Percentiles rank a stretch among this genome's conserved stretches.
phyloP scores from a whole-genome alignment of 2,329 filamentous ascomycete genomes.

The Trichoderma sp. region DNA sequence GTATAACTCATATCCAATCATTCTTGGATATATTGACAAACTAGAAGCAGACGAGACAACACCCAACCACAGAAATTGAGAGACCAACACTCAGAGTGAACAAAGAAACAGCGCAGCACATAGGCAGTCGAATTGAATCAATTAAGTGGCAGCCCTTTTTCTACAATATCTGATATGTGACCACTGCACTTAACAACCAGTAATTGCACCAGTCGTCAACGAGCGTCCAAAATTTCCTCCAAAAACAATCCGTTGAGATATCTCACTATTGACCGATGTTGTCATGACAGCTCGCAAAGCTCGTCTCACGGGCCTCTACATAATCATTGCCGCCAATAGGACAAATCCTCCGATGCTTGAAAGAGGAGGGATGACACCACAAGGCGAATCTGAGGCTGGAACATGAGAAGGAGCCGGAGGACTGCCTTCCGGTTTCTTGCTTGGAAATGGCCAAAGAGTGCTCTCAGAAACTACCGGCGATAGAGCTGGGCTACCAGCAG shows the following conservation, averaged over 20 bases:
- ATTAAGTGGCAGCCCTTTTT: not conserved
- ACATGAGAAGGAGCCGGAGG: constrained; percentile 33
- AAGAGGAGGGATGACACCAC: constrained; percentile 27
- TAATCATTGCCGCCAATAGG: constrained; percentile 31
- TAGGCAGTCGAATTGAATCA: not conserved
- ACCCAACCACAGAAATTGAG: not conserved
- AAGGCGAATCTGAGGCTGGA: constrained; percentile 31
- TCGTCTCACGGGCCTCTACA: constrained; percentile 22
- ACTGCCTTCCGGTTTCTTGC: constrained; percentile 25
- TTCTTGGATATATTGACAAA: not conserved
- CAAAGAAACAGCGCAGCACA: not conserved
- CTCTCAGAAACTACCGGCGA: constrained; percentile 27
- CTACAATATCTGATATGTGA: not conserved
- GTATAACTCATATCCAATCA: not conserved
- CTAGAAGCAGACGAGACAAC: not conserved
- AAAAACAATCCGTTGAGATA: constrained; percentile 24
- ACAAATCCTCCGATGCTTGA: constrained; percentile 30
- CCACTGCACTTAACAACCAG: not conserved
- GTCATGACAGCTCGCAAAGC: not conserved
- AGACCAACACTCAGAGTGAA: not conserved
- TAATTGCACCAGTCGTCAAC: constrained; percentile 23
- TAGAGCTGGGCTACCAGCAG: constrained; percentile 17
- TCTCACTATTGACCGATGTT: not conserved
- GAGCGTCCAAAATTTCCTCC: constrained; percentile 28
- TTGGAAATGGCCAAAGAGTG: constrained; percentile 29